phyloP scores from a whole-genome alignment of 2,329 filamentous ascomycete species.

The Hymenoscyphus fraxineus region DNA sequence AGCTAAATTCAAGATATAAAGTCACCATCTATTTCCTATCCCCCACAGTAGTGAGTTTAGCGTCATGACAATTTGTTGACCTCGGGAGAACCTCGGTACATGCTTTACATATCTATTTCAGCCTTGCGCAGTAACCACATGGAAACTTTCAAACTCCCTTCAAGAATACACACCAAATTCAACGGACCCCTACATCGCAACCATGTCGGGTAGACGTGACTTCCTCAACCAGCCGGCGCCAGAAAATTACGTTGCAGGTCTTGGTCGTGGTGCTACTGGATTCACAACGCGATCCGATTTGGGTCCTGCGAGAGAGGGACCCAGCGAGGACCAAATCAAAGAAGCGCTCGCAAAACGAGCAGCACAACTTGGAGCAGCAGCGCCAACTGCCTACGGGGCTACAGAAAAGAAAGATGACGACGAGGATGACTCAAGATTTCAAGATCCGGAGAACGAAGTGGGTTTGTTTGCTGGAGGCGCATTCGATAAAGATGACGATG shows the following conservation, averaged over 20 bases:
- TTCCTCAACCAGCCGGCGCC: slow-evolving; percentile 84
- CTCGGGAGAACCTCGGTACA: neutral
- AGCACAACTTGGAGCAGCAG: slow-evolving; percentile 70
- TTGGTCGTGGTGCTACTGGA: slow-evolving; percentile 94
- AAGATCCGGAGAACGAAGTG: slow-evolving; percentile 95
- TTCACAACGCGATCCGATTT: slow-evolving; percentile 97
- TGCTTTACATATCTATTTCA: neutral
- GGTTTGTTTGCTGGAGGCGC: slow-evolving; percentile 92
- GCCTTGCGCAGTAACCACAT: neutral
- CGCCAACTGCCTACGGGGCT: slow-evolving; percentile 68
- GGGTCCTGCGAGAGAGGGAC: slow-evolving; percentile 89
- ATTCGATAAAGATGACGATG: slow-evolving; percentile 96
- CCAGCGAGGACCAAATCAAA: slow-evolving; percentile 97
- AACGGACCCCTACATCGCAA: slow-evolving; percentile 8
- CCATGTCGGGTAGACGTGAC: slow-evolving; percentile 59
- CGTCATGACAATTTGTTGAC: neutral
- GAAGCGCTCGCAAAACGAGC: slow-evolving; percentile 94
- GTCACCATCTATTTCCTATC: neutral
- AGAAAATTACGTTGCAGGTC: slow-evolving; percentile 89
- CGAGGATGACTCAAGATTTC: slow-evolving; percentile 76
- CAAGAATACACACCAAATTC: neutral
- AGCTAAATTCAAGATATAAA: too few relatives aligned
- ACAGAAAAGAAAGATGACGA: slow-evolving; percentile 53
- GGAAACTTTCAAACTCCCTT: neutral
- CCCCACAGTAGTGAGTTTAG: neutral